These are phyloP conservation scores for Neoscytalidium dimidiatum DNA, from an alignment of 2,329 filamentous ascomycete species.

Conservation along the genomic window DNA sequence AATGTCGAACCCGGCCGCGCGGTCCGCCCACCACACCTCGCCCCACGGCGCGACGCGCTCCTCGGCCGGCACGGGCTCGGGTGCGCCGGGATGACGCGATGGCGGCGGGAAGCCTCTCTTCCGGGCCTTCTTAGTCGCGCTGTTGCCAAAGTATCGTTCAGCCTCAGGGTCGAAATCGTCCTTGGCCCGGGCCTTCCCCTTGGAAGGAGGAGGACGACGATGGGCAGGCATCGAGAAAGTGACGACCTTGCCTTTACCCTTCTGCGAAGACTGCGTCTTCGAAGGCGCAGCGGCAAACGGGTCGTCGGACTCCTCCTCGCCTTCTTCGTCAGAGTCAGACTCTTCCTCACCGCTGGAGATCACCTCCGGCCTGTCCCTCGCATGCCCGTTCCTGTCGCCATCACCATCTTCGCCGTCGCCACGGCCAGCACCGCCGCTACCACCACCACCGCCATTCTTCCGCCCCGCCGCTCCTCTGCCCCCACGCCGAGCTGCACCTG, in stretches of 20 bases:
- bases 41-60: slow-evolving; percentile 10
- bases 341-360: background rate
- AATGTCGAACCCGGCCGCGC: background rate
- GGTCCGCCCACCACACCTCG: slow-evolving; percentile 11
- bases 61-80: background rate
- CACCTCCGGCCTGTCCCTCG: background rate
- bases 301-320: background rate
- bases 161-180: background rate
- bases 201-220: background rate
- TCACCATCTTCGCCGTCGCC: background rate
- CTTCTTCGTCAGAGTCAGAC: background rate
- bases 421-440: background rate
- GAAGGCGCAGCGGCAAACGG: background rate
- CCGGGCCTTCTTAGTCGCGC: background rate
- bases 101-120: background rate
- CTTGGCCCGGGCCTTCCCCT: background rate
- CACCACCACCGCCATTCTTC: background rate
- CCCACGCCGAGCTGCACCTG: background rate
- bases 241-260: background rate
- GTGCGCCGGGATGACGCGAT: background rate
- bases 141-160: background rate
- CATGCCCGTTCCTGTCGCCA: background rate
- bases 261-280: background rate
- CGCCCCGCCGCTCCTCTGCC: background rate
- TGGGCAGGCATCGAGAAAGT: background rate